Percentiles rank a stretch among this genome's conserved stretches.
These are phyloP conservation scores for Pachyrhizus erosus DNA, from an alignment of 306 rosid genomes.

Conservation along the genomic window DNA sequence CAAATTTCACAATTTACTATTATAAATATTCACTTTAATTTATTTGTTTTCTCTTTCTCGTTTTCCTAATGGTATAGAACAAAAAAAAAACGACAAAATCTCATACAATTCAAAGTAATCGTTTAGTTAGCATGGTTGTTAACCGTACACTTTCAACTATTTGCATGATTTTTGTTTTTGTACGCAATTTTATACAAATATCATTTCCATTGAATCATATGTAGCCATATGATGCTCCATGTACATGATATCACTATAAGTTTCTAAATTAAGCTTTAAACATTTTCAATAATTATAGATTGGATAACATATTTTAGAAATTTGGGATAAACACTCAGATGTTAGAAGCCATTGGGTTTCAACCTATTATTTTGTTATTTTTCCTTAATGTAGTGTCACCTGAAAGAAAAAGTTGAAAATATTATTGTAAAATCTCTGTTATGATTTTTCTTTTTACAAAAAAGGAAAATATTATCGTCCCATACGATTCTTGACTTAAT, in stretches of 20 bases:
- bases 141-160: not conserved
- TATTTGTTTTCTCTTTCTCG: no score
- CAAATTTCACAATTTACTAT: not conserved
- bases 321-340: not conserved
- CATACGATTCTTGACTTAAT: conserved; percentile 13
- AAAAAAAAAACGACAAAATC: no score
- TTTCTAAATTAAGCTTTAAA: not conserved
- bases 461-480: not conserved
- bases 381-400: not conserved
- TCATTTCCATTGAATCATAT: not conserved
- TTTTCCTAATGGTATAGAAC: no score
- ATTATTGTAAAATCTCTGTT: not conserved
- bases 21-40: not conserved
- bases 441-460: not conserved
- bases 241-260: not conserved
- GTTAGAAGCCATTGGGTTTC: not conserved
- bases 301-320: no score
- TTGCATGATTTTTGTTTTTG: not conserved
- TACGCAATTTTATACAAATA: not conserved
- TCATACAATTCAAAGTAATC: no score
- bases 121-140: no score
- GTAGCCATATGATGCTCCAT: not conserved
- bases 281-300: not conserved
- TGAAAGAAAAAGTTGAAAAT: not conserved
- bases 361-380: not conserved